Evolutionary conservation across 495 filamentous ascomycete genomes (phyloP).

Genomic region (Penicillium cinerascens): DNA sequence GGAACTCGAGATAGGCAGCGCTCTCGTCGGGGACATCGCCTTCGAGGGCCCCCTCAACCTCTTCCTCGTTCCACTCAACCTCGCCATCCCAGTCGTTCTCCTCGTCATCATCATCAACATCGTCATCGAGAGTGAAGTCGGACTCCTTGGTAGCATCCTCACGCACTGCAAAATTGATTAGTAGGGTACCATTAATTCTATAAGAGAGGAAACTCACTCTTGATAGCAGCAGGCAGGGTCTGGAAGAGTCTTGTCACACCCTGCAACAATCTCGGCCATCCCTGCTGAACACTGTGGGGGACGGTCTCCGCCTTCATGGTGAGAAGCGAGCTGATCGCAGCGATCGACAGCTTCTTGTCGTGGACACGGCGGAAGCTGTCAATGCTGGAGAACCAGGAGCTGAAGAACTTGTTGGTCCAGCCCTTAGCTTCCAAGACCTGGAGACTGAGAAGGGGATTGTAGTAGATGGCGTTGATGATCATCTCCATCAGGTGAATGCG

Average conservation of each 20-base stretch:
- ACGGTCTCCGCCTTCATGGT: conserved; percentile 73
- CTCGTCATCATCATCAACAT: conserved; percentile 72
- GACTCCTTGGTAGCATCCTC: conserved; percentile 89
- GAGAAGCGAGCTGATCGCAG: conserved; percentile 82
- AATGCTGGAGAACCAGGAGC: conserved; percentile 94
- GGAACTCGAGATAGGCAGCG: conserved; percentile 90
- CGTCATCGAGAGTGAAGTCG: conserved; percentile 75
- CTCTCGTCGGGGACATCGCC: conserved; percentile 81
- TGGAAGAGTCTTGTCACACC: conserved; percentile 90
- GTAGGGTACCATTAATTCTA: neutral
- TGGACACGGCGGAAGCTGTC: conserved; percentile 90
- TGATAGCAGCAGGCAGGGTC: conserved; percentile 79
- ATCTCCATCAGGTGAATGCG: conserved; percentile 97
- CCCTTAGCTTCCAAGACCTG: conserved; percentile 82
- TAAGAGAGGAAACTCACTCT: conserved; percentile 52
- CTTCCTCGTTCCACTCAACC: conserved; percentile 67
- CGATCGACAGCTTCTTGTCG: conserved; percentile 96
- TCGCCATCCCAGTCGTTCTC: conserved; percentile 64
- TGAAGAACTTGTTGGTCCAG: conserved; percentile 99
- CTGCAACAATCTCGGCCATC: conserved; percentile 92
- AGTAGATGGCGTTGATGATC: conserved; percentile 97
- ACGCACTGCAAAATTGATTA: conserved; percentile 53
- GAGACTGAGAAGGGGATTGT: conserved; percentile 80
- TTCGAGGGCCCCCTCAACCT: conserved; percentile 50
- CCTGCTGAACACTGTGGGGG: conserved; percentile 83